Base-by-base conservation (phyloP, 2,329 filamentous ascomycete species). In the Pseudogymnoascus sp. region DNA sequence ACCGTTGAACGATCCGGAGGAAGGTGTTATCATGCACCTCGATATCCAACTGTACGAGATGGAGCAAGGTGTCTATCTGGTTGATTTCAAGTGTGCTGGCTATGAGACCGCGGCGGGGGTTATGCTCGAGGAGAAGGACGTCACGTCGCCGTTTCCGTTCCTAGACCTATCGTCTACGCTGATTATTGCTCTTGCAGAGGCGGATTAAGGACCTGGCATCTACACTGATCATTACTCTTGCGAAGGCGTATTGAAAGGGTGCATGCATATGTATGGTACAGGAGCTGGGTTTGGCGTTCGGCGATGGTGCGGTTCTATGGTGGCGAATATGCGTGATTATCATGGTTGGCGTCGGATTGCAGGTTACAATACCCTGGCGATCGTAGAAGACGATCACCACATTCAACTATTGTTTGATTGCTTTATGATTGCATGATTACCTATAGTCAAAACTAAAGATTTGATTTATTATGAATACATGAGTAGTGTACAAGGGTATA, bases 71-170 rank as follows among this genome's bases (percentile, higher is more conserved):
- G 93, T 95, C 67, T 97, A 93, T 75, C 88, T 99, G 66, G 95
- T 99, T 59, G 95, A 99, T 75, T 99, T 99, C 81, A 97, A 97
- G 74, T 97, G 93, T 74, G 93, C 95, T 12, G 95, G 95, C 18
- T 99, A 99, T 76, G 95, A 99, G 78, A 91, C 83, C 55, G 72
- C 80, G 11, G 81, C 95, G 62, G 88, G 93, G 59, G 85, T 88
- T 67, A 79, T 88, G 60, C 79, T 92, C 60, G 91, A 95, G 70
- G 92, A 97, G 77, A 97, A 97, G 82, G 90, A 96, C 71, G 91
- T 96, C 66, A 93, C 91, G 49, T 96, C 90, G 73, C 92, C 95
- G 28, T 97, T 96, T 75, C 93, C 95, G 3, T 97, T 97, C 78
- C 81, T 97, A 71, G 93, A 97, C 77, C 89, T 97, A 75, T 93